phyloP scores from a whole-genome alignment of 805 yeast genomes.

The Debaryomyces castellii region DNA sequence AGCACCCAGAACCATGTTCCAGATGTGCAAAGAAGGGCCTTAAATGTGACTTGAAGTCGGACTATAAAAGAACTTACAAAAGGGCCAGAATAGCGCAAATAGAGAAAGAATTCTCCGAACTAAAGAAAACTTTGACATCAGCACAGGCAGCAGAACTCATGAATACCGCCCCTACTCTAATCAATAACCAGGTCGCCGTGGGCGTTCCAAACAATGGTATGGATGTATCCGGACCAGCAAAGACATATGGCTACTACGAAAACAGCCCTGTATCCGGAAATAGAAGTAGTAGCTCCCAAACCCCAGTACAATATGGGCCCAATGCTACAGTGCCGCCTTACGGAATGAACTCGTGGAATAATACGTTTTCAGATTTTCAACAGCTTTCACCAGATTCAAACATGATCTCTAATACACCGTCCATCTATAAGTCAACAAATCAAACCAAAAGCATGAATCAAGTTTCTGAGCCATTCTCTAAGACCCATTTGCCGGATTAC shows the following conservation, averaged over 20 bases:
- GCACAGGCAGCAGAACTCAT: constrained; percentile 32
- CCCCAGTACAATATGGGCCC: not conserved
- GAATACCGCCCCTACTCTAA: constrained; percentile 23
- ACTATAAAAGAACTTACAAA: constrained; percentile 86
- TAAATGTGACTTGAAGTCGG: constrained; percentile 71
- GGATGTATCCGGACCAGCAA: not conserved
- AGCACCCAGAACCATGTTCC: constrained; percentile 76
- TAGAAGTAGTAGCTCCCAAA: not conserved
- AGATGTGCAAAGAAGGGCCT: constrained; percentile 73
- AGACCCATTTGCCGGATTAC: constrained; percentile 11
- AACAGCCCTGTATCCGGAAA: not conserved
- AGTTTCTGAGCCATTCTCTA: not conserved
- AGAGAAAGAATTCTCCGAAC: constrained; percentile 74
- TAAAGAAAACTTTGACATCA: constrained; percentile 52
- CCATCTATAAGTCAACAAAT: constrained; percentile 14
- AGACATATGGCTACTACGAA: not conserved
- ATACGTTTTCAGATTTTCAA: not conserved
- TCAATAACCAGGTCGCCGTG: constrained; percentile 4
- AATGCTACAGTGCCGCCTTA: not conserved
- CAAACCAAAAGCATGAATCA: not conserved
- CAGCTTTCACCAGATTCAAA: constrained; percentile 20
- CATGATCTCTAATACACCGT: constrained; percentile 31
- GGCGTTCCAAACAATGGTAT: not conserved
- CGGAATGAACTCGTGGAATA: not conserved
- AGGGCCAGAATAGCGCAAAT: constrained; percentile 82